A percentile compares a stretch with the other conserved stretches of the same genome.
Conservation (phyloP, 495 filamentous ascomycete genomes). For the Evernia prunastri region DNA sequence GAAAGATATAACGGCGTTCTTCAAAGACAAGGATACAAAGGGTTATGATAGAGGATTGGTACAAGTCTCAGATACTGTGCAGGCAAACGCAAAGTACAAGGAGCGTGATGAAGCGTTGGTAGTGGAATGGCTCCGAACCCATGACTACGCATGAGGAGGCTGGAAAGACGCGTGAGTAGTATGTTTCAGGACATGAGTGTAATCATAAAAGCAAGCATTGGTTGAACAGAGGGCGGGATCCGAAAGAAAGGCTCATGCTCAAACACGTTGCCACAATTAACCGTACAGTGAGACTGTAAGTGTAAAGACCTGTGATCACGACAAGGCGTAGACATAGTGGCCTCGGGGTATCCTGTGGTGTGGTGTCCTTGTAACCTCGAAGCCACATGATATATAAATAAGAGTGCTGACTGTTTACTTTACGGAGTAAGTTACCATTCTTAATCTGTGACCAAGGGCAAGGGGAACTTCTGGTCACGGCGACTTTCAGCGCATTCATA, state of each 20-base stretch:
- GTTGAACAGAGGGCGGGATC: background rate
- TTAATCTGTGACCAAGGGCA: no score
- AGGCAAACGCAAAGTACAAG: constrained; percentile 69
- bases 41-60: constrained; percentile 73
- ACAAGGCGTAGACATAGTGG: background rate
- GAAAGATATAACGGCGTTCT: constrained; percentile 76
- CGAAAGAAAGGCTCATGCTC: background rate
- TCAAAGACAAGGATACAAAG: constrained; percentile 70
- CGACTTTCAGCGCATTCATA: background rate
- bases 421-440: no score
- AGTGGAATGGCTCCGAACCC: constrained; percentile 62
- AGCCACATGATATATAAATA: background rate
- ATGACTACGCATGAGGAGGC: constrained; percentile 48
- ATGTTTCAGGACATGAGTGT: background rate
- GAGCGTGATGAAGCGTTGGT: constrained; percentile 61
- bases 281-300: no score
- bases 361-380: background rate
- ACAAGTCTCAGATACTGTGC: constrained; percentile 73
- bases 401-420: background rate
- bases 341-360: background rate
- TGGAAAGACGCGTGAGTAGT: background rate
- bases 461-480: background rate
- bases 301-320: background rate
- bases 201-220: background rate
- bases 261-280: background rate